Base-by-base conservation (phyloP, 441 rosid species). In the Gossypium davidsonii region DNA sequence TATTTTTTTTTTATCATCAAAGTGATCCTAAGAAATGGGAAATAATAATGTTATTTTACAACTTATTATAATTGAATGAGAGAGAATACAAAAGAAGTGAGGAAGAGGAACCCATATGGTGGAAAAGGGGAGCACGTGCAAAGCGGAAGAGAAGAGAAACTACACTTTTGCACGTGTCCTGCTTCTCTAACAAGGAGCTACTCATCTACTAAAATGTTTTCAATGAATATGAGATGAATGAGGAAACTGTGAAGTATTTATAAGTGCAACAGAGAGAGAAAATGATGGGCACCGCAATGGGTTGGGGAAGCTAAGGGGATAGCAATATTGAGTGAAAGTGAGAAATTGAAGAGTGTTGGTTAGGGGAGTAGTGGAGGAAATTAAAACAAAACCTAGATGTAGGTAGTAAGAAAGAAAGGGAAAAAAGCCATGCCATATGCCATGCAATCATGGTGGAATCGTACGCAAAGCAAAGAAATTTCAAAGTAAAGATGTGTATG, bases 171-270 rank as follows among this genome's bases (percentile, higher is more conserved):
- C 98, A 94, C 98, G 98, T 94, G 97, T 97, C 98, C 98, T 94
- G 97, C 97, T 94, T 94, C 97, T 94, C 98, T 97, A 92, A 53
- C 98, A 75, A 77, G 91, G 81, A 90, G 81, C 79, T 75, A 55
- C 90, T 21, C 60, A 3, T 21, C 60, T 56, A 26, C 7, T 56
- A 10, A 18, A 55, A 17, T 7, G 25, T 20, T 55, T 55, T 7
- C 4, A 4, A 55, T 20, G 60, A 56, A 20, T 48, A 34, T 21
- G 60, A 21, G 31, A 21, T 0, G 23, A 52, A 52, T 0, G 5
- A 21, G 10, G 31, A 56, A 56, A 55, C 12, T 9, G 1, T 7
- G 6, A 55, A 20, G 31, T n/a, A 56, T 21, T 56, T 56, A 17
- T 56, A 8, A 56, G 60, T 56, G 60, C 14, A 3, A 56, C 6